Conservation (phyloP, 208 protist genomes). For the Acanthamoeba royreba region DNA sequence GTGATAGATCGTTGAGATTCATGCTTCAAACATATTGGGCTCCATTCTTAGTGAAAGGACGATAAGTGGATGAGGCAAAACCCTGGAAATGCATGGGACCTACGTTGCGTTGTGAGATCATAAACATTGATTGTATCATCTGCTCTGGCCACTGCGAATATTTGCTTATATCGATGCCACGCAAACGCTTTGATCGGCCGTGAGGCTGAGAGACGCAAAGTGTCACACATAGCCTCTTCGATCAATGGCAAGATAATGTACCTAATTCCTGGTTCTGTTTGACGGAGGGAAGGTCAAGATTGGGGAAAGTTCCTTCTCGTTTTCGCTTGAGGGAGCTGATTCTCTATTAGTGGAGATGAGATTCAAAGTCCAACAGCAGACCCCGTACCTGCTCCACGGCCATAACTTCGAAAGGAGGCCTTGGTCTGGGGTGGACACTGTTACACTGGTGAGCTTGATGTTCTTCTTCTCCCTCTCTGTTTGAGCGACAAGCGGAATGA, state of each 20-base stretch:
- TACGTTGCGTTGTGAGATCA: background rate
- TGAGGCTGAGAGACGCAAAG: background rate
- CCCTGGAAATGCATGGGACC: too few relatives aligned
- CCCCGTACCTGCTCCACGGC: background rate
- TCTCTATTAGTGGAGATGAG: too few relatives aligned
- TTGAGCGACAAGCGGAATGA: background rate
- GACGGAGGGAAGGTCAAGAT: background rate
- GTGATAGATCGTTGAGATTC: background rate
- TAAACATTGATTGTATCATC: background rate
- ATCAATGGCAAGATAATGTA: too few relatives aligned
- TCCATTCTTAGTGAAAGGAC: background rate
- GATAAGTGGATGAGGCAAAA: too few relatives aligned
- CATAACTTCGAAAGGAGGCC: background rate
- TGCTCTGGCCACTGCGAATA: background rate
- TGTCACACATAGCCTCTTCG: background rate
- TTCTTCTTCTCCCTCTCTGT: background rate
- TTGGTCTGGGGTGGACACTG: background rate
- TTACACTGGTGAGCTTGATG: background rate
- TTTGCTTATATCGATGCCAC: slow-evolving; percentile 4
- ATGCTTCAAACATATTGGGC: background rate
- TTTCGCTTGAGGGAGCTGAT: background rate
- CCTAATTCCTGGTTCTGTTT: too few relatives aligned
- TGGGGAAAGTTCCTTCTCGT: background rate
- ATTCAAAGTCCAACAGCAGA: too few relatives aligned
- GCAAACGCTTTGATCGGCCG: background rate